phyloP scores from a whole-genome alignment of 139 green algal species.

The Closterium sp. region DNA sequence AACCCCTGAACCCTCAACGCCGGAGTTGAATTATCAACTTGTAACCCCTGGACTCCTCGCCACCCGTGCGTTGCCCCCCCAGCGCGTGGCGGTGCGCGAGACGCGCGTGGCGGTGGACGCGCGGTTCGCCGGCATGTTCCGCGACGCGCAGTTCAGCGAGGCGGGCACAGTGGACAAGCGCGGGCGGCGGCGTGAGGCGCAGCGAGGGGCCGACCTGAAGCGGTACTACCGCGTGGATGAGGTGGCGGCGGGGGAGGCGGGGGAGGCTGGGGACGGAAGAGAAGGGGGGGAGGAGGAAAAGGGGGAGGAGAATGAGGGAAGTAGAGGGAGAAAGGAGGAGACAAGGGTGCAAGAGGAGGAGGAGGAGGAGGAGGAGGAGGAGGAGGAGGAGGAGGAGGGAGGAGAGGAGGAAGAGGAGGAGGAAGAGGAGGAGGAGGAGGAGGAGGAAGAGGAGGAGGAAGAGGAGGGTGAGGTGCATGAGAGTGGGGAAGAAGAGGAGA shows the following conservation, averaged over 20 bases:
- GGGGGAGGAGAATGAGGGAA: neutral
- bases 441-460: too few species aligned
- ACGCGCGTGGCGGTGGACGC: slow-evolving; percentile 80
- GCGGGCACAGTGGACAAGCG: slow-evolving; percentile 74
- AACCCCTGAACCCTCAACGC: neutral
- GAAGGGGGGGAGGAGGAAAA: neutral
- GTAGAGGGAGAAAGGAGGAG: neutral
- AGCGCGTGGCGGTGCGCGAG: slow-evolving; percentile 70
- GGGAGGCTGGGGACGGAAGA: slow-evolving; percentile 12
- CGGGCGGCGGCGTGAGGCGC: slow-evolving; percentile 56
- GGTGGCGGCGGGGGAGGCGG: neutral
- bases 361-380: slow-evolving; percentile 33
- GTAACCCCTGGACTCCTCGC: neutral
- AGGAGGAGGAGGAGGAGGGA: slow-evolving; percentile 32
- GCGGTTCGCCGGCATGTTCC: slow-evolving; percentile 89
- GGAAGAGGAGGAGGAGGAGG: too few species aligned
- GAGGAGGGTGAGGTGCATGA: slow-evolving; percentile 54
- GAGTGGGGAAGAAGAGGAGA: slow-evolving; percentile 23
- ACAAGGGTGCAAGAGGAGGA: slow-evolving; percentile 48
- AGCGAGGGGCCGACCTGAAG: slow-evolving; percentile 60
- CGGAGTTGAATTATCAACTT: too few species aligned
- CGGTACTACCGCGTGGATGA: slow-evolving; percentile 71
- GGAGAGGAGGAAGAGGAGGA: slow-evolving; percentile 31
- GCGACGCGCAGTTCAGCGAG: slow-evolving; percentile 68
- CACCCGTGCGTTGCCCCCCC: neutral